phyloP scores from a whole-genome alignment of 345 rosid species.

The Eucalyptus marginata region DNA sequence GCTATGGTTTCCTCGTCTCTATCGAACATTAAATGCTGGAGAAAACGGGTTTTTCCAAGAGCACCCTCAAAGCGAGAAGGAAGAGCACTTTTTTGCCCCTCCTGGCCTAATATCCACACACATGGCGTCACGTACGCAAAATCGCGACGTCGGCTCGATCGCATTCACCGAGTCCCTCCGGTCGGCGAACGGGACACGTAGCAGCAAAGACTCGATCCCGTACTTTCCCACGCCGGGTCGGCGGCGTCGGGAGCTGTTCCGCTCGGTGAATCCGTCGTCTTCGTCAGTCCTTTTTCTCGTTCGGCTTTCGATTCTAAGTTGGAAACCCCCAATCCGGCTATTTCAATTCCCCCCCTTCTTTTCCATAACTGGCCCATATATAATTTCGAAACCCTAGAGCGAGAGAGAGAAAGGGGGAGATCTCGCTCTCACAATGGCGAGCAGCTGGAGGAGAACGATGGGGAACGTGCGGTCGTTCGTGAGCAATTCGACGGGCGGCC shows the following conservation, averaged over 20 bases:
- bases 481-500: constrained; percentile 81
- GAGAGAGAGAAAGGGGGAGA: not conserved
- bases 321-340: not conserved
- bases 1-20: not conserved
- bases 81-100: not conserved
- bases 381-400: not conserved
- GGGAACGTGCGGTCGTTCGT: constrained; percentile 64
- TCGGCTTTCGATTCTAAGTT: not conserved
- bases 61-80: not conserved
- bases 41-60: not conserved
- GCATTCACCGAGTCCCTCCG: not conserved
- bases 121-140: not conserved
- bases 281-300: not conserved
- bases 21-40: not conserved
- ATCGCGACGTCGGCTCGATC: not conserved
- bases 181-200: not conserved
- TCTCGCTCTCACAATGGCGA: constrained; percentile 9
- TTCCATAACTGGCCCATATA: not conserved
- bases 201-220: not conserved
- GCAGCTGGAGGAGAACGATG: constrained; percentile 51
- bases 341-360: not conserved
- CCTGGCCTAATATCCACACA: not conserved
- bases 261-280: not conserved
- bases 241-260: not conserved
- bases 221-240: not conserved